Evolutionary conservation across 495 filamentous ascomycete species (phyloP).

Genomic region (Rostrohypoxylon terebratum): DNA sequence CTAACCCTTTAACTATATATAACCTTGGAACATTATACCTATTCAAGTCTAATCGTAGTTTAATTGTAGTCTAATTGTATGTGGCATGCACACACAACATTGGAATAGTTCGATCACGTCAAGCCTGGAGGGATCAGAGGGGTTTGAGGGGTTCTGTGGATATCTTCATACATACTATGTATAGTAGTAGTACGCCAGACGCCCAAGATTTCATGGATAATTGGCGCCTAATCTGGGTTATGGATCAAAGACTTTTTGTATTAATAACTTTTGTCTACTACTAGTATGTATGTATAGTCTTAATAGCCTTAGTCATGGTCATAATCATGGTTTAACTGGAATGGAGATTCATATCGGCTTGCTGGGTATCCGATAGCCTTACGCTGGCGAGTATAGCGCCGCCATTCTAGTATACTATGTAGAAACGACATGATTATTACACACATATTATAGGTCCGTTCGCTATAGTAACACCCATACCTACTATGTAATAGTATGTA

Average conservation of each 20-base stretch:
- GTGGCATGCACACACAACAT: constrained; percentile 10
- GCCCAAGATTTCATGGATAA: neutral
- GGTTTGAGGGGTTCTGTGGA: neutral
- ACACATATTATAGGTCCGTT: neutral
- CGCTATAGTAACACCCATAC: neutral
- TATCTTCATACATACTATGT: no score
- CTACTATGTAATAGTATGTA: no score
- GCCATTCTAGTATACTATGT: no score
- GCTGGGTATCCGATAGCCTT: neutral
- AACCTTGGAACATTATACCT: constrained; percentile 7
- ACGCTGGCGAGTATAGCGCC: neutral
- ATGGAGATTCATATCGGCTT: neutral
- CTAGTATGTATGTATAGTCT: no score
- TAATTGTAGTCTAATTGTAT: neutral
- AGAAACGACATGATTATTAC: neutral
- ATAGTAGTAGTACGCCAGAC: no score
- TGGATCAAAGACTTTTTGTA: neutral
- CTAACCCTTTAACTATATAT: neutral
- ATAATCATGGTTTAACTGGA: neutral
- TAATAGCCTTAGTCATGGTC: neutral
- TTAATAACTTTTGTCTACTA: neutral
- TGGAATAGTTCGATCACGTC: neutral
- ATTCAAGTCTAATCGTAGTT: constrained; percentile 2
- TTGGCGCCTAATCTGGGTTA: constrained; percentile 6
- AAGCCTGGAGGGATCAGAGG: no score